phyloP scores from a whole-genome alignment of 331 rosid genomes.

The Dryas integrifolia region DNA sequence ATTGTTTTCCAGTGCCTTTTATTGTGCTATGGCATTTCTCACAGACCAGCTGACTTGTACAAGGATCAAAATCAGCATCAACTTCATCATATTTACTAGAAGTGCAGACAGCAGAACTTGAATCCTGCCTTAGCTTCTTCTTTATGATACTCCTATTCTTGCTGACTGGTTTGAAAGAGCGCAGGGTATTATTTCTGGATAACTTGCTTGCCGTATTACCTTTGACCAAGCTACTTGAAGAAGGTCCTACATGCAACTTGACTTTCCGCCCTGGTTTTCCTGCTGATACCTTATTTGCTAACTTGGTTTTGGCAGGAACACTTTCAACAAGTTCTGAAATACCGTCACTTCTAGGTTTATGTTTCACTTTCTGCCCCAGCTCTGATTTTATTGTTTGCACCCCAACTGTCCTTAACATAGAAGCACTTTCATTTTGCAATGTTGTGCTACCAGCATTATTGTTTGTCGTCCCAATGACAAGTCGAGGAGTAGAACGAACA shows the following conservation, averaged over 20 bases:
- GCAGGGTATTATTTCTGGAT: slow-evolving; percentile 50
- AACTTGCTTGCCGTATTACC: slow-evolving; percentile 53
- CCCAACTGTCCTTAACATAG: slow-evolving; percentile 41
- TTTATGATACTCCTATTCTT: slow-evolving; percentile 65
- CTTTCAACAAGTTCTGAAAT: slow-evolving; percentile 42
- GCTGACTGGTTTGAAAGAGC: slow-evolving; percentile 53
- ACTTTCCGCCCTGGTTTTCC: slow-evolving; percentile 58
- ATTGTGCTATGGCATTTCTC: slow-evolving; percentile 79
- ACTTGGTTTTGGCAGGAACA: slow-evolving; percentile 44
- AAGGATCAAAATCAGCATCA: slow-evolving; percentile 41
- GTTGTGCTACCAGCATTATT: slow-evolving; percentile 21
- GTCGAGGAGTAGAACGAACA: slow-evolving; percentile 45
- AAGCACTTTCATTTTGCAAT: slow-evolving; percentile 30
- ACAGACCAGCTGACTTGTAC: slow-evolving; percentile 53
- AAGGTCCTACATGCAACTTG: slow-evolving; percentile 53
- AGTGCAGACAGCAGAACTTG: slow-evolving; percentile 40
- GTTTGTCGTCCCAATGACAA: slow-evolving; percentile 31
- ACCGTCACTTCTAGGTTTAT: slow-evolving; percentile 33
- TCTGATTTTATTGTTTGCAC: slow-evolving; percentile 41
- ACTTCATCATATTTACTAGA: slow-evolving; percentile 41
- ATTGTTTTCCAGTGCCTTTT: slow-evolving; percentile 41
- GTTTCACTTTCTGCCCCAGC: slow-evolving; percentile 47
- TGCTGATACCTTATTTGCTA: slow-evolving; percentile 43
- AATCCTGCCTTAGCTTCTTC: slow-evolving; percentile 66
- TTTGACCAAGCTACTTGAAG: slow-evolving; percentile 50